Base-by-base conservation (phyloP, 2,329 filamentous ascomycete species). In the Colletotrichum agaves region DNA sequence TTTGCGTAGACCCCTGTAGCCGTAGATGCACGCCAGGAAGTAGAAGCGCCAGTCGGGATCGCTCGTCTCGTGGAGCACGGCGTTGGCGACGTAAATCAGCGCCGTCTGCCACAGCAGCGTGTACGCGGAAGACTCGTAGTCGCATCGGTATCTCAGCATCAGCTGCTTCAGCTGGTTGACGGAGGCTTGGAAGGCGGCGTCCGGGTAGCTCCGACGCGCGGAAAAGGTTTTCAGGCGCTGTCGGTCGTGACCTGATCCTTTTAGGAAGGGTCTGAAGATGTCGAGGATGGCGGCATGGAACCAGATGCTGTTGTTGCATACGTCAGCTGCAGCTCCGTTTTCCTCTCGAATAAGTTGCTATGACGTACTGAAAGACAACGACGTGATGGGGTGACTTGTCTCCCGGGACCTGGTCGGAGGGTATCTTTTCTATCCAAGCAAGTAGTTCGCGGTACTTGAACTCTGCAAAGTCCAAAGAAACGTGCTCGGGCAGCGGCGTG, bases 81-180 rank as follows among this genome's bases (percentile, higher is more conserved):
- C 78, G 37, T 82, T 82, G 5, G 76, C 72, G 0, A 82, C 72
- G 39, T 81, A 81, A 2, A 79, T 75, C 19, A 82, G 70, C 2
- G 77, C 79, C 3, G 74, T 80, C 55, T 82, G 78, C 79, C 79
- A 83, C 2, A 82, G 71, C 7, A 82, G 75, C 1, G 78, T 77
- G 59, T 77, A 79, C 1, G 73, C 71, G 2, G 79, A 79, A 7
- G 74, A 75, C 7, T 70, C 58, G 47, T 79, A 75, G 3, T 73
- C 72, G 17, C 72, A 71, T 15, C 79, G 76, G 63, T 79, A 81
- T 13, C 75, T 71, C 23, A 81, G 61, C 4, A 82, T 71, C 1
- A 81, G 73, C 6, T 74, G 73, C 64, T 82, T 81, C 8, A 82
- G 73, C 47, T 82, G 79, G 31, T 73, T 72, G 1, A 78, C 74